Conservation (phyloP, 495 filamentous ascomycete species). For the Mycothermus thermophilus region DNA sequence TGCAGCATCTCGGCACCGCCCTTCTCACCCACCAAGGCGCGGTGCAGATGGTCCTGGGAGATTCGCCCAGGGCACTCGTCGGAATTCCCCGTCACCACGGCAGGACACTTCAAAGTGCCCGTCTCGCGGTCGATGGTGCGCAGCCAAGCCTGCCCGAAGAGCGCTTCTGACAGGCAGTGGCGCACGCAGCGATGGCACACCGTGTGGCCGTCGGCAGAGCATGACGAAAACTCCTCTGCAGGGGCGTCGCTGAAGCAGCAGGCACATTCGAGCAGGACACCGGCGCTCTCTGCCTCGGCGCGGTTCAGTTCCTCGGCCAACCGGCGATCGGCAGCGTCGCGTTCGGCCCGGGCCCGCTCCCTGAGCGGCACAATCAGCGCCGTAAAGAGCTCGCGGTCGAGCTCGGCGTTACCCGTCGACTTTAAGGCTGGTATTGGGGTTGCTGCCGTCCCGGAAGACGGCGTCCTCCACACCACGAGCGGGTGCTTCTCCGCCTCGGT, state of each 20-base stretch:
- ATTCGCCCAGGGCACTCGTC: conserved; percentile 64
- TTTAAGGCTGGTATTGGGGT: conserved; percentile 47
- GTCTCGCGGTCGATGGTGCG: conserved; percentile 57
- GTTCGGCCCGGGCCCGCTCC: conserved; percentile 37
- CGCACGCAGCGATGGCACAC: conserved; percentile 79
- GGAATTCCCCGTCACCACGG: conserved; percentile 45
- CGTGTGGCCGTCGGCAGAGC: conserved; percentile 57
- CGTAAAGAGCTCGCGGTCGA: conserved; percentile 65
- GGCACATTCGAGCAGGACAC: conserved; percentile 71
- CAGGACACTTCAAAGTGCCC: conserved; percentile 66
- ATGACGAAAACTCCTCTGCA: conserved; percentile 73
- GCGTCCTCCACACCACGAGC: conserved; percentile 49
- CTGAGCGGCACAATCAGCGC: conserved; percentile 53
- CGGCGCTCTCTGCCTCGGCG: conserved; percentile 54
- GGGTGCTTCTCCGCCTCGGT: conserved; percentile 40
- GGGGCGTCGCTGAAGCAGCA: conserved; percentile 71
- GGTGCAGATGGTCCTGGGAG: conserved; percentile 48
- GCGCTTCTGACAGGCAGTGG: conserved; percentile 61
- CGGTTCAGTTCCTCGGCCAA: conserved; percentile 59
- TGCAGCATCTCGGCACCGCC: conserved; percentile 53
- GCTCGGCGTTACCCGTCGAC: conserved; percentile 58
- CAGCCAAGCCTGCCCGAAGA: conserved; percentile 87
- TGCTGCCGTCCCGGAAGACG: conserved; percentile 25
- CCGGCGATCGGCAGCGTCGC: conserved; percentile 45
- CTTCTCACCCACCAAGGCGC: conserved; percentile 52